These are phyloP conservation scores for Coffea canephora DNA, from an alignment of 257 asterid species.

Conservation along the genomic window DNA sequence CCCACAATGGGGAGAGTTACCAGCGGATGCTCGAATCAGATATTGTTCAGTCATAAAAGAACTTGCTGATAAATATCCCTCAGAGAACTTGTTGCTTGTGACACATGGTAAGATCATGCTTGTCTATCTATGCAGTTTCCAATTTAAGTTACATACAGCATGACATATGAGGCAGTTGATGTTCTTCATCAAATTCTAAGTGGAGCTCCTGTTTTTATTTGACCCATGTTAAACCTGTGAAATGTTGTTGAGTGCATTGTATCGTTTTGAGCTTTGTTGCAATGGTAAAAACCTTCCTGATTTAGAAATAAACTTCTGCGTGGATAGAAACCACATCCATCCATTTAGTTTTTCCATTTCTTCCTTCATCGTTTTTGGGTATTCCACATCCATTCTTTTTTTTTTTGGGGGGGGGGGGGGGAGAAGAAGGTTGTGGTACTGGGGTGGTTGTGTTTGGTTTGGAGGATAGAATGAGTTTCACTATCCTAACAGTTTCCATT, in stretches of 20 bases:
- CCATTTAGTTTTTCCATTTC: neutral
- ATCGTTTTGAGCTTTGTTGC: neutral
- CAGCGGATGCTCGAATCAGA: conserved; percentile 54
- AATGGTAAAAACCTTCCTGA: neutral
- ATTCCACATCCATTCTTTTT: too few species aligned
- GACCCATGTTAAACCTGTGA: neutral
- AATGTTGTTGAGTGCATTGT: neutral
- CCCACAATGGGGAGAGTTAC: conserved; percentile 75
- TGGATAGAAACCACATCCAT: neutral
- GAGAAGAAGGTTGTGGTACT: too few species aligned
- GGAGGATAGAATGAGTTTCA: neutral
- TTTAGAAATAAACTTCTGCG: neutral
- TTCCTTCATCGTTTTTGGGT: neutral
- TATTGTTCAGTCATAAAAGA: conserved; percentile 54
- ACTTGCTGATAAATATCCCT: conserved; percentile 78
- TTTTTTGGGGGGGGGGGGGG: too few species aligned
- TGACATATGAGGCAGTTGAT: neutral
- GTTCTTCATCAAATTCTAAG: neutral
- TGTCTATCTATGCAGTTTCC: conserved; percentile 2
- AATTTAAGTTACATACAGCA: neutral
- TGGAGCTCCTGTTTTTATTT: neutral
- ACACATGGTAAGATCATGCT: conserved; percentile 67
- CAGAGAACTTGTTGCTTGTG: conserved; percentile 77
- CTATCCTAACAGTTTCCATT: neutral
- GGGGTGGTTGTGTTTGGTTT: neutral